Conservation (phyloP, 345 rosid genomes). For the Leavenworthia alabamica region DNA sequence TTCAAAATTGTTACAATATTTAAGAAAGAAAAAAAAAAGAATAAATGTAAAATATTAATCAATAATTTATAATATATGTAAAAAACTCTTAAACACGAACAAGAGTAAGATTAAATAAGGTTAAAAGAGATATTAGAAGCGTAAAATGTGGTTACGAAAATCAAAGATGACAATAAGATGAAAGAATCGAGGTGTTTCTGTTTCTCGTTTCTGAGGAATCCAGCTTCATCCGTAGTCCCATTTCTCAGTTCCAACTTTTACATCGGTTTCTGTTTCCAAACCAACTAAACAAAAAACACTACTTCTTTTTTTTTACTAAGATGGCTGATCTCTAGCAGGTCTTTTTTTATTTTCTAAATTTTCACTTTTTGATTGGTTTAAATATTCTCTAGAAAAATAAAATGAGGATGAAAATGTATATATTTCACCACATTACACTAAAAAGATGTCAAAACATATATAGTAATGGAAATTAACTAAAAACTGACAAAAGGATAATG, state of each 20-base stretch:
- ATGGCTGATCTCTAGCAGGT: too few species aligned
- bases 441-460: background rate
- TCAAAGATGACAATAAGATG: background rate
- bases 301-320: background rate
- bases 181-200: slow-evolving; percentile 25
- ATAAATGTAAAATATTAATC: too few species aligned
- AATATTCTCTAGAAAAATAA: too few species aligned
- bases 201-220: slow-evolving; percentile 29
- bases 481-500: background rate
- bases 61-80: too few species aligned
- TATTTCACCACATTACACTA: background rate
- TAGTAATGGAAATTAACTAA: background rate
- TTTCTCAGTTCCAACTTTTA: slow-evolving; percentile 28
- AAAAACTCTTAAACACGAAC: too few species aligned
- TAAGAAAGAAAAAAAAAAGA: too few species aligned
- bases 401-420: background rate
- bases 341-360: too few species aligned
- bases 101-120: background rate
- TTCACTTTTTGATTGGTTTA: too few species aligned
- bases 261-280: slow-evolving; percentile 16
- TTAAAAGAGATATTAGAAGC: background rate
- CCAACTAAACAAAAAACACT: background rate
- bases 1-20: too few species aligned
- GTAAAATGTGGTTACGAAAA: background rate
- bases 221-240: slow-evolving; percentile 24